These are phyloP conservation scores for Mortierella sp. DNA, from an alignment of 371 early-diverging fungal genomes.

Conservation along the genomic window DNA sequence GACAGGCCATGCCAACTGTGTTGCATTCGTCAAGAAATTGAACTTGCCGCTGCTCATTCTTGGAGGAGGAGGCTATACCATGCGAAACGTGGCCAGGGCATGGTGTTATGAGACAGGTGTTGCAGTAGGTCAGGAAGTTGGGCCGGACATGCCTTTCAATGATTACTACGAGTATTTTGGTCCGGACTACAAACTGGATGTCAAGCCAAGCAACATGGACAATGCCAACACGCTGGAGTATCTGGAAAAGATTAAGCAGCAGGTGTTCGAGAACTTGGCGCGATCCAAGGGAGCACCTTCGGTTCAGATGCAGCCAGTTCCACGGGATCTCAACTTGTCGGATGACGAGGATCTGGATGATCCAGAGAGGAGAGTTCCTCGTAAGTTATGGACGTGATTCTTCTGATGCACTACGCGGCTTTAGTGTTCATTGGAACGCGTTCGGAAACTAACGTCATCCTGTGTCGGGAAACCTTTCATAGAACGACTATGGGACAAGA, in stretches of 20 bases:
- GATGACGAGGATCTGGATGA: constrained; percentile 60
- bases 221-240: constrained; percentile 93
- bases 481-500: constrained; percentile 66
- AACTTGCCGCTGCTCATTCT: constrained; percentile 94
- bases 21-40: constrained; percentile 92
- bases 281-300: constrained; percentile 92
- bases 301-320: constrained; percentile 91
- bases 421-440: too few relatives aligned
- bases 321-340: constrained; percentile 58
- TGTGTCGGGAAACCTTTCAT: background rate
- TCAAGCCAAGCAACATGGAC: constrained; percentile 96
- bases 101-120: constrained; percentile 99
- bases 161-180: constrained; percentile 96
- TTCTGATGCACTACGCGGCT: too few relatives aligned
- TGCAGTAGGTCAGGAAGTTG: constrained; percentile 79
- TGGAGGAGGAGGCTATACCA: constrained; percentile 99
- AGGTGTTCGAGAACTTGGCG: constrained; percentile 91
- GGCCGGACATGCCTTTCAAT: constrained; percentile 87
- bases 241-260: constrained; percentile 86
- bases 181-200: constrained; percentile 94
- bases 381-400: constrained; percentile 45
- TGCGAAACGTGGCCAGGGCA: constrained; percentile 96
- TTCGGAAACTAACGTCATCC: too few relatives aligned
- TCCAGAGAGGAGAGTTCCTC: constrained; percentile 64
- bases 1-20: constrained; percentile 87